Base-by-base conservation (phyloP, 1,284 basidiomycete genomes). In the Puccinia coronata region DNA sequence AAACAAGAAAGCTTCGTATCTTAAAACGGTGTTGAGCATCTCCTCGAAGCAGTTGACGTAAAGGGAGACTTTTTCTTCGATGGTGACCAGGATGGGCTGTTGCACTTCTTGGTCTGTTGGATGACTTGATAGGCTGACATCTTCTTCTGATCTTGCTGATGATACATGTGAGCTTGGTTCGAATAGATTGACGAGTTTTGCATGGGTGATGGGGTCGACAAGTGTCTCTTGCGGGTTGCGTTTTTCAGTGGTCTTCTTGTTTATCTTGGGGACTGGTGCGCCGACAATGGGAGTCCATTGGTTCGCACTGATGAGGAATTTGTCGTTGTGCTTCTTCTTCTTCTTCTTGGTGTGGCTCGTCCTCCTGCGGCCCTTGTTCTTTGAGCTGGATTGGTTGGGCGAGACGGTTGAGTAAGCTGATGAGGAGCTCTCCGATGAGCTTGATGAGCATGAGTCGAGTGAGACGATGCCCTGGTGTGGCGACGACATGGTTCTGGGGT, bases 121-220 rank as follows among this genome's bases (percentile, higher is more conserved):
- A n/a, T 36, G 69, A 71, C 36, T 16, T 34, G 49, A 12, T 28
- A 28, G 2, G 18, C 12, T n/a, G 25, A 12, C 28, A 16, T 70
- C 43, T 23, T 1, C 12, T 69, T 8, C 20, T 16, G 51, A 4
- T 36, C 3, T 39, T 73, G 71, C 6, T 39, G 71, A 55, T 39
- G 31, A 16, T 31, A 20, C 28, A 18, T 14, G 23, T 16, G 49
- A 31, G n/a, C 83, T 83, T 39, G 82, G 57, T 25, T 85, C 82
- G 43, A 85, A 85, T 31, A 85, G 70, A 25, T 83, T 82, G 80
- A 84, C 55, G 51, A 85, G 82, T 18, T 84, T 84, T 80, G 84
- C 82, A 39, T 85, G 83, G 0, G 84, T 82, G n/a, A 81, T 75
- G 18, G 84, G 83, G 16, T 82, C 82, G 18, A 82, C 9, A 31